Evolutionary conservation across 257 asterid genomes (phyloP).

Genomic region (Scutellaria galericulata): DNA sequence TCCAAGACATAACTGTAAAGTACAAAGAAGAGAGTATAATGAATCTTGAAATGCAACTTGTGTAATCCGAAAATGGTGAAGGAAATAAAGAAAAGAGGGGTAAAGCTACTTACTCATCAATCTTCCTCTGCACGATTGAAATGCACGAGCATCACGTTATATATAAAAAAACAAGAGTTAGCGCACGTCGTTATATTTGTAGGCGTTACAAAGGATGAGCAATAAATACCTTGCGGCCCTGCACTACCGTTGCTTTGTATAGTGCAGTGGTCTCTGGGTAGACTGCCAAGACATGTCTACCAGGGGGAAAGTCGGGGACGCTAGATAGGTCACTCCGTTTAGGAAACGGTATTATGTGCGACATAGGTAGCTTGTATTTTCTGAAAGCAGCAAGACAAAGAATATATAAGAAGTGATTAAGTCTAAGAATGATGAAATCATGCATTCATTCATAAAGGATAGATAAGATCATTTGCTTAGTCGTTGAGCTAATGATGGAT

Average conservation of each 20-base stretch:
- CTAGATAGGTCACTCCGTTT: constrained; percentile 72
- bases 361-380: constrained; percentile 89
- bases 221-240: constrained; percentile 74
- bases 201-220: background rate
- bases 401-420: constrained; percentile 9
- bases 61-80: background rate
- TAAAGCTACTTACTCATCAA: constrained; percentile 76
- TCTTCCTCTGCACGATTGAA: constrained; percentile 67
- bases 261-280: constrained; percentile 97
- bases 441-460: constrained; percentile 17
- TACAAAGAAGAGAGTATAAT: constrained; percentile 15
- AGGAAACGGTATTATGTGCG: constrained; percentile 92
- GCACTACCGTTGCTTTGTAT: constrained; percentile 94
- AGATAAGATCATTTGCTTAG: background rate
- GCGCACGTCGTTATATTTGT: constrained; percentile 32
- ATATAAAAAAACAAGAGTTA: constrained; percentile 44
- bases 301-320: constrained; percentile 78
- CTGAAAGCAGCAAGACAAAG: constrained; percentile 51
- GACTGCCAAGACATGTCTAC: constrained; percentile 90
- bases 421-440: background rate
- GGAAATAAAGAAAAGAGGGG: background rate
- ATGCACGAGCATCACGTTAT: constrained; percentile 36
- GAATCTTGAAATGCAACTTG: background rate
- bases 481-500: too few relatives aligned
- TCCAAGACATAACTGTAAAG: constrained; percentile 77